Conservation (phyloP, 306 rosid genomes). For the Nissolia schottii region DNA sequence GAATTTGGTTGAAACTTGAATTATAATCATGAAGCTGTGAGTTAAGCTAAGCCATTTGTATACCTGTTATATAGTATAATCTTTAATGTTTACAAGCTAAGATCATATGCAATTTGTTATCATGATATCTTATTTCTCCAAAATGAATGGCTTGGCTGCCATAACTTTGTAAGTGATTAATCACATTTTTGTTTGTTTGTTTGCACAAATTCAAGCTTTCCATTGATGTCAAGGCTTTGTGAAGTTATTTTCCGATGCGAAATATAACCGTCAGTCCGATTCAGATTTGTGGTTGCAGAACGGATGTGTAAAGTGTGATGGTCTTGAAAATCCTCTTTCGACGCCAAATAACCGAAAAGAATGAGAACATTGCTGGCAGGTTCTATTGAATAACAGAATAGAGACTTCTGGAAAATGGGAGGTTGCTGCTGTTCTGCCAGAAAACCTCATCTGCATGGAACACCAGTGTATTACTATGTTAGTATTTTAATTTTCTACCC, state of each 20-base stretch:
- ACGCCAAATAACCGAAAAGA: conserved; percentile 33
- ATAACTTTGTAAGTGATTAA: conserved; percentile 7
- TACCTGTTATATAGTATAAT: neutral
- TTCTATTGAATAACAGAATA: conserved; percentile 33
- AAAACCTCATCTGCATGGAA: conserved; percentile 66
- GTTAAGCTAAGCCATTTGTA: neutral
- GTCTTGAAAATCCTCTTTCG: conserved; percentile 11
- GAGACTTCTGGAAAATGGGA: conserved; percentile 56
- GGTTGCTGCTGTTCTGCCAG: conserved; percentile 91
- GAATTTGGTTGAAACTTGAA: conserved; percentile 11
- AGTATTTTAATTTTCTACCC: conserved; percentile 37
- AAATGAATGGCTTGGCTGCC: neutral
- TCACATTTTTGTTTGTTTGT: neutral
- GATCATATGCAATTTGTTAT: conserved; percentile 1
- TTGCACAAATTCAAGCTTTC: neutral
- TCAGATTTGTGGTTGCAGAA: conserved; percentile 18
- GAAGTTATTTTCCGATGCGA: conserved; percentile 5
- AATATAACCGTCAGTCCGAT: neutral
- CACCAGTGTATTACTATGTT: conserved; percentile 82
- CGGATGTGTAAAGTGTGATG: neutral
- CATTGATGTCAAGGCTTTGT: neutral
- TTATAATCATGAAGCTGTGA: neutral
- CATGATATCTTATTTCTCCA: conserved; percentile 6
- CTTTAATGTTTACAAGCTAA: neutral
- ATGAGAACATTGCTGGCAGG: conserved; percentile 30